phyloP scores from a whole-genome alignment of 192 early-diverging fungal genomes.

The Mortierella claussenii region DNA sequence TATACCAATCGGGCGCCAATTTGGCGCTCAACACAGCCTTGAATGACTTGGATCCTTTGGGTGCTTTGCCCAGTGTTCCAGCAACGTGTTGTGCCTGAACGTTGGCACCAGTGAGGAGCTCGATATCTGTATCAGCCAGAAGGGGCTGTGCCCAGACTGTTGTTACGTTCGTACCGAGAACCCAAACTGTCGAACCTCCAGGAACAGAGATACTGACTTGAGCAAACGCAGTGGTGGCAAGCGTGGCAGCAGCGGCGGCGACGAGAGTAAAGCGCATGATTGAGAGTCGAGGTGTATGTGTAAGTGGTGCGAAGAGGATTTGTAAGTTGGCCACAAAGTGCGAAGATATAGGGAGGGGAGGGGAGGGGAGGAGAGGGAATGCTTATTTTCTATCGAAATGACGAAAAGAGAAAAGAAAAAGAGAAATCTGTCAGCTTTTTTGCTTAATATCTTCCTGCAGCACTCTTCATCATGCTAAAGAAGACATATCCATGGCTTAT shows the following conservation, averaged over 20 bases:
- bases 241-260: not conserved
- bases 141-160: not conserved
- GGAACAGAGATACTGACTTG: slow-evolving; percentile 1
- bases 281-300: too few species aligned
- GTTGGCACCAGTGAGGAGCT: slow-evolving; percentile 5
- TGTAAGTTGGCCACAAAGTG: too few species aligned
- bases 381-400: too few species aligned
- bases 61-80: slow-evolving; percentile 1
- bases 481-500: too few species aligned
- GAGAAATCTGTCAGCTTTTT: not conserved
- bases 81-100: not conserved
- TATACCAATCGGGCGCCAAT: not conserved
- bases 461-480: too few species aligned
- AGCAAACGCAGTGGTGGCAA: slow-evolving; percentile 8
- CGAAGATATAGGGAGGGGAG: not conserved
- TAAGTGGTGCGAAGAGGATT: too few species aligned
- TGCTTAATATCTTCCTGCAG: too few species aligned
- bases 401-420: not conserved
- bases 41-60: not conserved
- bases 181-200: not conserved
- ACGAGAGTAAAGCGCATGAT: slow-evolving; percentile 10
- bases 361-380: not conserved
- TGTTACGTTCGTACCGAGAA: not conserved
- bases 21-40: not conserved
- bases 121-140: not conserved